Evolutionary conservation across 1,139 yeast genomes (phyloP).

Genomic region (Candida mesenterica): DNA sequence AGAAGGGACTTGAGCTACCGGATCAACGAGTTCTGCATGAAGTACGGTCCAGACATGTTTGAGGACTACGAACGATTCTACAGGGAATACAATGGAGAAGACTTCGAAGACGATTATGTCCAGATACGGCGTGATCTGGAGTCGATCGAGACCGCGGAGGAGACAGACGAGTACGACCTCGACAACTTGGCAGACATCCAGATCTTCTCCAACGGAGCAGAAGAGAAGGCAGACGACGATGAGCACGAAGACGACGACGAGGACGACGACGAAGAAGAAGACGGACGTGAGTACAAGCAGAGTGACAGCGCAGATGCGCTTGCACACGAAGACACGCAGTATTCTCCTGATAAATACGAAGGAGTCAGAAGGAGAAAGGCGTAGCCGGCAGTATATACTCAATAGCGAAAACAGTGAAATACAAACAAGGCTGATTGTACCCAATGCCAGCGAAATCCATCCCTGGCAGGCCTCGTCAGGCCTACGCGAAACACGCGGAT

Average conservation of each 20-base stretch:
- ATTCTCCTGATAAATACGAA: too few relatives aligned
- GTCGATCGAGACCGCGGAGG: slow-evolving; percentile 4
- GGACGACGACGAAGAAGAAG: not conserved
- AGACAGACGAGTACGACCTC: slow-evolving; percentile 16
- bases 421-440: too few relatives aligned
- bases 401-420: too few relatives aligned
- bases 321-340: not conserved
- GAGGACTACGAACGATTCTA: slow-evolving; percentile 55
- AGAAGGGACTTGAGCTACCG: slow-evolving; percentile 55
- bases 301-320: too few relatives aligned
- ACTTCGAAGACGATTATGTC: slow-evolving; percentile 10
- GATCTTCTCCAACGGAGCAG: slow-evolving; percentile 29
- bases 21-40: slow-evolving; percentile 67
- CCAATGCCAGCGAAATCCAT: too few relatives aligned
- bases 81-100: slow-evolving; percentile 23
- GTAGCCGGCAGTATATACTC: too few relatives aligned
- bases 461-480: not conserved
- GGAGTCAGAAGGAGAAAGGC: too few relatives aligned
- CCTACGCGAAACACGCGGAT: not conserved
- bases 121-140: slow-evolving; percentile 4
- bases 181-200: slow-evolving; percentile 33
- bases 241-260: not conserved
- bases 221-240: slow-evolving; percentile 13
- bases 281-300: too few relatives aligned
- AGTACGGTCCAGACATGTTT: slow-evolving; percentile 73